A percentile compares a stretch with the other conserved stretches of the same genome.
Conservation (phyloP, 73 alveolate species). For the Uronychia binucleata region DNA sequence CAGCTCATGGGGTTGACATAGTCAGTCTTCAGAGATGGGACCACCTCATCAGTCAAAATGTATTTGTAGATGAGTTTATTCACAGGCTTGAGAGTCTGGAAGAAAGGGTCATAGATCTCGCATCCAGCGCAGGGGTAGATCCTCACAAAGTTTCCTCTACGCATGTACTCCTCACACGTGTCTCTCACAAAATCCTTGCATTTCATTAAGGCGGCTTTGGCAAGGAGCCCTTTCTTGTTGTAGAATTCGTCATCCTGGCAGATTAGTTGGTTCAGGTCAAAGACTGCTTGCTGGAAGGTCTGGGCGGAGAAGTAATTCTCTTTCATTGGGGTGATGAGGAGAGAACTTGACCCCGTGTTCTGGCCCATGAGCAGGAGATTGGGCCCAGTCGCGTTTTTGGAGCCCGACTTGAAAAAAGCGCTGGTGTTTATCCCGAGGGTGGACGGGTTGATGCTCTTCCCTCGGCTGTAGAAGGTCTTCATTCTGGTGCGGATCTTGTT, state of each 20-base stretch:
- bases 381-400: neutral
- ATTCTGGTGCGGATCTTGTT: slow-evolving; percentile 51
- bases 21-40: slow-evolving; percentile 9
- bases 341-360: neutral
- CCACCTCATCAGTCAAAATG: slow-evolving; percentile 21
- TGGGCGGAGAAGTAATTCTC: slow-evolving; percentile 4
- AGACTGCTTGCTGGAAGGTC: slow-evolving; percentile 6
- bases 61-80: slow-evolving; percentile 21
- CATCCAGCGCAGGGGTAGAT: slow-evolving; percentile 29
- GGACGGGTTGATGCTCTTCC: slow-evolving; percentile 18
- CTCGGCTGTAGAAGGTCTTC: slow-evolving; percentile 51
- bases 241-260: neutral
- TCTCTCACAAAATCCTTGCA: slow-evolving; percentile 28
- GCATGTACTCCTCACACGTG: slow-evolving; percentile 2
- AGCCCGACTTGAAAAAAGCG: too few species aligned
- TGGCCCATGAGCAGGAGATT: neutral
- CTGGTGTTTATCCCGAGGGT: too few species aligned
- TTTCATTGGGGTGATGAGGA: neutral
- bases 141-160: slow-evolving; percentile 28
- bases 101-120: slow-evolving; percentile 32
- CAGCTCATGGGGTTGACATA: neutral
- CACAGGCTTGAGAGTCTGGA: slow-evolving; percentile 5
- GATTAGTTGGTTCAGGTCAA: neutral
- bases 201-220: slow-evolving; percentile 1
- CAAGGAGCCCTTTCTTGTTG: neutral